Conservation (phyloP, 208 protist species). For the Leptomonas pyrrhocoris region DNA sequence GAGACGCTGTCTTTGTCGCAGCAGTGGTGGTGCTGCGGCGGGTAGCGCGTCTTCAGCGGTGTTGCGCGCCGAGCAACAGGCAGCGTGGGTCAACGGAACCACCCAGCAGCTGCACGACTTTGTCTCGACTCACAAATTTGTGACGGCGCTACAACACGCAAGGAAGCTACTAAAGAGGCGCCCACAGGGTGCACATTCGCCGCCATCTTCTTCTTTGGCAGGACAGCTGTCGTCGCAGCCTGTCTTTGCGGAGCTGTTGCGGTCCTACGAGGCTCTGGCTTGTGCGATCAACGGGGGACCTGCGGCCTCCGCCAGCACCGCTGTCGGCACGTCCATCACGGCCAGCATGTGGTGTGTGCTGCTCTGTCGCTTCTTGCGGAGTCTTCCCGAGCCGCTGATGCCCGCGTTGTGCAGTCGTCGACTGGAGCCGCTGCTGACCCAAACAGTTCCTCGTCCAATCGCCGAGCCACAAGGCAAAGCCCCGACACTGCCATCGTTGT, state of each 20-base stretch:
- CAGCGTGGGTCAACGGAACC: conserved; percentile 7
- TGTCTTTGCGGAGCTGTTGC: conserved; percentile 17
- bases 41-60: not conserved
- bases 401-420: conserved; percentile 46
- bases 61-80: conserved; percentile 18
- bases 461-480: not conserved
- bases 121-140: conserved; percentile 6
- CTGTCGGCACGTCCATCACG: not conserved
- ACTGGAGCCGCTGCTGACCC: conserved; percentile 37
- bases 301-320: not conserved
- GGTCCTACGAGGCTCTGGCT: conserved; percentile 10
- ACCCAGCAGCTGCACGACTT: conserved; percentile 20
- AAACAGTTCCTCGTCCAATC: too few relatives aligned
- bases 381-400: conserved; percentile 52
- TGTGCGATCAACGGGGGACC: not conserved
- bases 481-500: not conserved
- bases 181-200: not conserved
- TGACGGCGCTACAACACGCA: conserved; percentile 12
- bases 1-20: not conserved
- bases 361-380: conserved; percentile 38
- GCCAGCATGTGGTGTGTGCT: conserved; percentile 34
- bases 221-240: not conserved
- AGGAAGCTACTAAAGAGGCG: not conserved
- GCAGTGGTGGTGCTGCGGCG: not conserved
- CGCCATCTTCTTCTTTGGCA: too few relatives aligned